These are phyloP conservation scores for Geranium brycei DNA, from an alignment of 345 rosid species.

Conservation along the genomic window DNA sequence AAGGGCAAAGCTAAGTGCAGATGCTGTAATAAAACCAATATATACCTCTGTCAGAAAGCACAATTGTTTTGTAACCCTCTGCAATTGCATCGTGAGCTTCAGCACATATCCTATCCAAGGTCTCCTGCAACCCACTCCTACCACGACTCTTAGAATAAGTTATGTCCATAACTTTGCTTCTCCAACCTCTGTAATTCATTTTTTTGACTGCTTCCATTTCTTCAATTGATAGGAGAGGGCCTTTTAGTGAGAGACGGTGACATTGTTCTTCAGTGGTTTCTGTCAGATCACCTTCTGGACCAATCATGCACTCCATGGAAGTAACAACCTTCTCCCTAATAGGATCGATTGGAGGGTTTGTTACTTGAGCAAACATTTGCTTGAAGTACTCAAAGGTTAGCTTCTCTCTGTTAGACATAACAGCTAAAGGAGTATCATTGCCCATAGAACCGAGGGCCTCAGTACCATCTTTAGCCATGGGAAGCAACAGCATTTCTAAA, in stretches of 20 bases:
- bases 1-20: background rate
- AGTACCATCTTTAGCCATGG: conserved; percentile 92
- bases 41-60: conserved; percentile 95
- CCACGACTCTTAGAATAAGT: conserved; percentile 70
- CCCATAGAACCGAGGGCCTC: conserved; percentile 99
- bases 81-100: conserved; percentile 81
- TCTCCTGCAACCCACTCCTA: conserved; percentile 79
- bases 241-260: conserved; percentile 82
- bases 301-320: conserved; percentile 98
- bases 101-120: conserved; percentile 74
- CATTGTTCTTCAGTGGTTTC: conserved; percentile 98
- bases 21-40: background rate
- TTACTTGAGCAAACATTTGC: conserved; percentile 99
- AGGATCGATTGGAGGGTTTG: conserved; percentile 98
- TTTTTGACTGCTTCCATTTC: conserved; percentile 84
- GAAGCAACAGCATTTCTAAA: conserved; percentile 93
- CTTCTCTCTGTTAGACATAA: conserved; percentile 87
- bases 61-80: conserved; percentile 72
- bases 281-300: conserved; percentile 98
- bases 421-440: conserved; percentile 95
- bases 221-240: conserved; percentile 63
- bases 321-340: conserved; percentile 98
- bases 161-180: conserved; percentile 75
- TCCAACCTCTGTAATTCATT: conserved; percentile 89
- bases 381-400: conserved; percentile 90